Conservation (phyloP, 2,329 filamentous ascomycete genomes). For the Blastomyces gilchristii region DNA sequence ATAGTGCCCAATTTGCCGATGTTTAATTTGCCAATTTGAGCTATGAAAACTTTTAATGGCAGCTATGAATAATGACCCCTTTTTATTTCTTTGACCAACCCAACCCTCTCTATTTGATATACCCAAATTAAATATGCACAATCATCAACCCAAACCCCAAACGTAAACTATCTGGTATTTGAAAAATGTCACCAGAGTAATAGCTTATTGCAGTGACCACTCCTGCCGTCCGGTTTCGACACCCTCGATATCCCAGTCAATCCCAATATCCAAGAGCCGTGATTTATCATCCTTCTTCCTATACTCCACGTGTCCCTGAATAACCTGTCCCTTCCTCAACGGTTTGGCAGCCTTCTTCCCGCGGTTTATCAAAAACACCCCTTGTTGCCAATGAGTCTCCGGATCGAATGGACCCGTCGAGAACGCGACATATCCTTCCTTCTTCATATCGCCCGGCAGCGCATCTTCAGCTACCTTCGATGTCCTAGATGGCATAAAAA, state of each 20-base stretch:
- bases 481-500: conserved; percentile 60
- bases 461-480: conserved; percentile 44
- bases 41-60: background rate
- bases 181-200: background rate
- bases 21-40: conserved; percentile 1
- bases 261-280: conserved; percentile 55
- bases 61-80: background rate
- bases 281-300: conserved; percentile 58
- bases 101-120: conserved; percentile 5
- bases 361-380: conserved; percentile 59
- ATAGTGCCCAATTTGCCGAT: conserved; percentile 13
- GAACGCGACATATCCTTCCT: conserved; percentile 61
- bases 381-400: conserved; percentile 86
- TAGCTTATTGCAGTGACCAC: conserved; percentile 33
- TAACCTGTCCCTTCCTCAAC: conserved; percentile 45
- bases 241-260: conserved; percentile 49
- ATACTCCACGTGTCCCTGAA: conserved; percentile 62
- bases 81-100: background rate
- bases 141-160: background rate
- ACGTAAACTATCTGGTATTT: background rate
- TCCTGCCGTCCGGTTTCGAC: conserved; percentile 32
- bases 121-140: background rate
- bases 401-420: conserved; percentile 70
- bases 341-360: conserved; percentile 38
- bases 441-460: conserved; percentile 50